A percentile compares a stretch with the other conserved stretches of the same genome.
phyloP scores from a whole-genome alignment of 768 basidiomycete genomes.

The Macrolepiota fuliginosa region DNA sequence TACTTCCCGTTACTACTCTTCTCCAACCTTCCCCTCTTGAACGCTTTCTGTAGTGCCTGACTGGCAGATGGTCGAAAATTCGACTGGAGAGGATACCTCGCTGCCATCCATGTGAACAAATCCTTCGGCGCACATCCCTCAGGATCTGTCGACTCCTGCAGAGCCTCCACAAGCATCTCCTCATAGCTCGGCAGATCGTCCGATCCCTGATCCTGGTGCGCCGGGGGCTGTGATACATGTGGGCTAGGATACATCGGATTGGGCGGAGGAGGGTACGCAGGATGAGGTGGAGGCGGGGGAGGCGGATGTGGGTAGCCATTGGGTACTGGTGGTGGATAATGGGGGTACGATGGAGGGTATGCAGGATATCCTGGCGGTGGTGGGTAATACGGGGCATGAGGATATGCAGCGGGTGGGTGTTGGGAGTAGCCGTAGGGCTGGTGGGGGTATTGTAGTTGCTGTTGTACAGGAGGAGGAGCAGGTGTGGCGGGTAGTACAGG shows the following conservation, averaged over 20 bases:
- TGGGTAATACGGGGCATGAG: constrained; percentile 66
- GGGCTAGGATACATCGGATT: constrained; percentile 24
- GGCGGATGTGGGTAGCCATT: constrained; percentile 38
- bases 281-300: constrained; percentile 32
- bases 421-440: constrained; percentile 51
- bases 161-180: constrained; percentile 86
- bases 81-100: constrained; percentile 77
- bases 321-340: constrained; percentile 41
- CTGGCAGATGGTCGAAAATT: constrained; percentile 90
- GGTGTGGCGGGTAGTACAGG: constrained; percentile 19
- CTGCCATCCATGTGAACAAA: constrained; percentile 81
- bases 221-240: constrained; percentile 24
- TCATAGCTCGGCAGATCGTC: constrained; percentile 83
- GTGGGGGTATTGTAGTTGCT: constrained; percentile 40
- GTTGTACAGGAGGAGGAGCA: constrained; percentile 15
- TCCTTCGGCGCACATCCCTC: constrained; percentile 84
- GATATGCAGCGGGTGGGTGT: constrained; percentile 53
- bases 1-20: constrained; percentile 76
- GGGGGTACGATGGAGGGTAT: constrained; percentile 26
- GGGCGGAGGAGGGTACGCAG: constrained; percentile 30
- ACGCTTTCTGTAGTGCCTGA: constrained; percentile 87
- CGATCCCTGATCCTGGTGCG: constrained; percentile 24
- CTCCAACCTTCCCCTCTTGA: constrained; percentile 75
- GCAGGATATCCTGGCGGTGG: constrained; percentile 44
- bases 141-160: constrained; percentile 60